These are phyloP conservation scores for Pichia sp. DNA, from an alignment of 1,139 yeast genomes.

Conservation along the genomic window DNA sequence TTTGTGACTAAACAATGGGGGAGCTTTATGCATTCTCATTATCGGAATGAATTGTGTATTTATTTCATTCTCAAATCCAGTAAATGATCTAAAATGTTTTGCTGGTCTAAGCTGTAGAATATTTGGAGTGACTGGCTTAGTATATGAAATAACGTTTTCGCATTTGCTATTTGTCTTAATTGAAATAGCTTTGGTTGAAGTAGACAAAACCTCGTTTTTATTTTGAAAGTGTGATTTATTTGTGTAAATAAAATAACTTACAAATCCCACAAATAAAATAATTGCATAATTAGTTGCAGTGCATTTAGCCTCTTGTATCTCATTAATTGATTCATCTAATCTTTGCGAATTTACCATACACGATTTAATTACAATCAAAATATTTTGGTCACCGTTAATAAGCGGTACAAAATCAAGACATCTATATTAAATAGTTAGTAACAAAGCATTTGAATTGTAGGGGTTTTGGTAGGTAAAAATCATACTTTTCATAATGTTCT, in stretches of 20 bases:
- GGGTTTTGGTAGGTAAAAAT: too few species aligned
- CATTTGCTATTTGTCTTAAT: too few species aligned
- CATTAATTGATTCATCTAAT: conserved; percentile 1
- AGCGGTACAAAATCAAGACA: conserved; percentile 10
- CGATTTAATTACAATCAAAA: conserved; percentile 1
- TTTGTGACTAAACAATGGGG: neutral
- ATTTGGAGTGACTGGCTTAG: too few species aligned
- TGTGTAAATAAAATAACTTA: neutral
- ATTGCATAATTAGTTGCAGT: neutral
- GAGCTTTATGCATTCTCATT: too few species aligned
- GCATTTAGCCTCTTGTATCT: neutral
- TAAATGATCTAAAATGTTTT: too few species aligned
- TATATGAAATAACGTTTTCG: too few species aligned
- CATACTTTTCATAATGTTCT: conserved; percentile 10
- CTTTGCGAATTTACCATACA: conserved; percentile 5
- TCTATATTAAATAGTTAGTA: conserved; percentile 8
- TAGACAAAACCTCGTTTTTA: too few species aligned
- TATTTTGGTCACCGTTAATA: conserved; percentile 1
- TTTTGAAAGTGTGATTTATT: neutral
- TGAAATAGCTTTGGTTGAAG: too few species aligned
- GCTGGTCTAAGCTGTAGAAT: too few species aligned
- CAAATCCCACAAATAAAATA: neutral
- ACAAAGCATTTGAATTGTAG: neutral
- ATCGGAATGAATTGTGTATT: too few species aligned
- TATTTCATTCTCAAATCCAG: too few species aligned